Conservation (phyloP, 768 basidiomycete genomes). For the Termitomyces sp. region DNA sequence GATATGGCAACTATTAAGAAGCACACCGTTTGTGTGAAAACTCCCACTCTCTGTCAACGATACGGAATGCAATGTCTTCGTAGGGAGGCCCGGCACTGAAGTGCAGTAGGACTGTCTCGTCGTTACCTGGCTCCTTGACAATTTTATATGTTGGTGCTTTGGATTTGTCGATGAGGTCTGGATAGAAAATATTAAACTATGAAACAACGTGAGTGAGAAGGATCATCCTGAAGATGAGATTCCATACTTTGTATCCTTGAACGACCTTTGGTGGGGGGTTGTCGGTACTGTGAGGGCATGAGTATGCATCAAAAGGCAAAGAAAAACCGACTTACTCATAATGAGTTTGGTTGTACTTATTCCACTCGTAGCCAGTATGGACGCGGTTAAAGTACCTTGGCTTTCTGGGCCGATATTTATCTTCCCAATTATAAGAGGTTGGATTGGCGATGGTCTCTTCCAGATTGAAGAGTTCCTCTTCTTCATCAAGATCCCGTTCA, state of each 20-base stretch:
- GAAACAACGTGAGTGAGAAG: background rate
- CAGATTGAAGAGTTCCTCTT: slow-evolving; percentile 92
- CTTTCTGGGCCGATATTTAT: slow-evolving; percentile 95
- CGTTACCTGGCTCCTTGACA: slow-evolving; percentile 89
- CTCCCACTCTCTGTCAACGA: slow-evolving; percentile 98
- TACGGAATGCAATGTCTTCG: slow-evolving; percentile 97
- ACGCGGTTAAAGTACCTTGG: slow-evolving; percentile 99
- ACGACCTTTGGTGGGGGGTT: slow-evolving; percentile 99
- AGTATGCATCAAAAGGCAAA: slow-evolving; percentile 8
- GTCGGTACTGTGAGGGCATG: slow-evolving; percentile 60
- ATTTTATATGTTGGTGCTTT: slow-evolving; percentile 97
- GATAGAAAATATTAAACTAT: slow-evolving; percentile 96
- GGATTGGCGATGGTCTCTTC: slow-evolving; percentile 85
- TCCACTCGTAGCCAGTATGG: slow-evolving; percentile 99
- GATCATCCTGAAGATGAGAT: slow-evolving; percentile 8
- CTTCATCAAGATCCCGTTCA: slow-evolving; percentile 90
- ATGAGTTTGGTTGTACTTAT: slow-evolving; percentile 99
- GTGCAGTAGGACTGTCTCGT: slow-evolving; percentile 88
- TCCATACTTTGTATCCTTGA: slow-evolving; percentile 86
- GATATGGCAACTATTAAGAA: slow-evolving; percentile 4
- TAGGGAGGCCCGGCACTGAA: slow-evolving; percentile 98
- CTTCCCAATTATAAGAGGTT: slow-evolving; percentile 94
- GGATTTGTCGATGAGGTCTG: slow-evolving; percentile 96
- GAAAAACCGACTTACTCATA: slow-evolving; percentile 71
- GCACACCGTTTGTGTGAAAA: slow-evolving; percentile 89